Evolutionary conservation across 805 yeast species (phyloP).

Genomic region (Yamadazyma olivae): DNA sequence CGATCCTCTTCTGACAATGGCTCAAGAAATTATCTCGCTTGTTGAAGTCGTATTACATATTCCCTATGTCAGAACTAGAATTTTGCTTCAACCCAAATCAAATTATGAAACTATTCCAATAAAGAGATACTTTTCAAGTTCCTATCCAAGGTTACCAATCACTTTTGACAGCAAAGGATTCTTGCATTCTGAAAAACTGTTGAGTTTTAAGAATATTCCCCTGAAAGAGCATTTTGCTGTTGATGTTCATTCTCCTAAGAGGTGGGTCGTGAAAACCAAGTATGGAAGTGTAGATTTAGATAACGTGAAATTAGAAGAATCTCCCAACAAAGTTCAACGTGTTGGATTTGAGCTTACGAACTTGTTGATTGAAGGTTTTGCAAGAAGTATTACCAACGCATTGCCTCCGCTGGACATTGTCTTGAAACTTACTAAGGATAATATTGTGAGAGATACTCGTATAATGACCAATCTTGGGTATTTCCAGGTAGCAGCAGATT

Average conservation of each 20-base stretch:
- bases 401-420: conserved; percentile 50
- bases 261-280: conserved; percentile 65
- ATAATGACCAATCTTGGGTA: conserved; percentile 85
- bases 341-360: conserved; percentile 45
- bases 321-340: not conserved
- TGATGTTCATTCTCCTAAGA: conserved; percentile 57
- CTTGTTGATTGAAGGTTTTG: conserved; percentile 70
- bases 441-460: conserved; percentile 48
- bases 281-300: conserved; percentile 50
- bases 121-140: conserved; percentile 57
- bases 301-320: conserved; percentile 38
- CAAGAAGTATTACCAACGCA: conserved; percentile 40
- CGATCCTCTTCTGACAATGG: conserved; percentile 69
- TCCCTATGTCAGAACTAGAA: conserved; percentile 49
- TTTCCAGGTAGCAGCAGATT: conserved; percentile 69
- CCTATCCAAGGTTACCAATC: conserved; percentile 30
- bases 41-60: conserved; percentile 37
- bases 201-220: conserved; percentile 1
- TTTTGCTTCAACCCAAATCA: conserved; percentile 58
- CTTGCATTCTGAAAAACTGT: not conserved
- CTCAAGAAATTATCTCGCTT: conserved; percentile 61
- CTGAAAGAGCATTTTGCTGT: conserved; percentile 37
- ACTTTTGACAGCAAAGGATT: conserved; percentile 26
- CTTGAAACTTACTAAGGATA: conserved; percentile 31
- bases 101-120: conserved; percentile 41